Conservation (phyloP, 1,139 yeast genomes). For the Geotrichum europaeum region DNA sequence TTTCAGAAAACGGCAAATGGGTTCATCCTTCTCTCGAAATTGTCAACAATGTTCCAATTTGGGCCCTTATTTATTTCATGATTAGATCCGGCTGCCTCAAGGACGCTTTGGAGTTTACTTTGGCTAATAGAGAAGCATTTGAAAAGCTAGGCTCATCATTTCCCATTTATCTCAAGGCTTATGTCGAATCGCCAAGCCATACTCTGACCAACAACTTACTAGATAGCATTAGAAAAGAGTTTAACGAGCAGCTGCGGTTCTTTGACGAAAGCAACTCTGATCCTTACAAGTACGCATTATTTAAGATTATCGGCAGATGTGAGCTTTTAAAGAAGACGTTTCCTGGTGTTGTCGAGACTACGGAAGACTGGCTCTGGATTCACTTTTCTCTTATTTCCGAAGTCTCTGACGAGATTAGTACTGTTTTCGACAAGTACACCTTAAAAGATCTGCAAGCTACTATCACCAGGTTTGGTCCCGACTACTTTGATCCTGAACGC, state of each 20-base stretch:
- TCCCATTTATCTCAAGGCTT: conserved; percentile 71
- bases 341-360: conserved; percentile 65
- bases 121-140: conserved; percentile 52
- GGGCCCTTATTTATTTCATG: conserved; percentile 85
- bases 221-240: conserved; percentile 71
- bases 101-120: conserved; percentile 65
- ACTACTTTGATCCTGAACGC: conserved; percentile 57
- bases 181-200: conserved; percentile 51
- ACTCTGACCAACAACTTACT: conserved; percentile 60
- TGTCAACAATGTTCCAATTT: conserved; percentile 79
- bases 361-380: conserved; percentile 97
- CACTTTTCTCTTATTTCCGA: conserved; percentile 74
- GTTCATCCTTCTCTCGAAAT: conserved; percentile 47
- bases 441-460: conserved; percentile 64
- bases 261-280: conserved; percentile 55
- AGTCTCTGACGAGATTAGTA: conserved; percentile 35
- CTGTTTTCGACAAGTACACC: conserved; percentile 66
- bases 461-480: conserved; percentile 66
- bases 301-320: conserved; percentile 88
- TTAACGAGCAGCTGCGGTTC: conserved; percentile 74
- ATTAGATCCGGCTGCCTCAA: conserved; percentile 74
- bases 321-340: conserved; percentile 71
- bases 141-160: conserved; percentile 81
- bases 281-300: conserved; percentile 85
- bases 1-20: conserved; percentile 43